Evolutionary conservation across 768 basidiomycete species (phyloP), one percentile per base, ranked within the genome.

Genomic region (Gloeostereum incarnatum): DNA sequence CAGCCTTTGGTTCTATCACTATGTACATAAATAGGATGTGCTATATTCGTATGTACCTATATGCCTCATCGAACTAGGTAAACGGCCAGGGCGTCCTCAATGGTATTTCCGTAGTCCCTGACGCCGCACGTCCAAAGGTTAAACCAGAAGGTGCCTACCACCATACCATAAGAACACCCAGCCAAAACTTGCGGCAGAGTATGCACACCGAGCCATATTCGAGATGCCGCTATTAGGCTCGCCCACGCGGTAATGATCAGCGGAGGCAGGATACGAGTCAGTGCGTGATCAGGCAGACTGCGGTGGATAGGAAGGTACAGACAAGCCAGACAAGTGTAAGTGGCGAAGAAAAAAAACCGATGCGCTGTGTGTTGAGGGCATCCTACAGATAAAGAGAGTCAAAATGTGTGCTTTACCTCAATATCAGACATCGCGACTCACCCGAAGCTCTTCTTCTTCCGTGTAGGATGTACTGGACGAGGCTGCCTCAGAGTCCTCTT

Each of bases 301-400:
- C 64, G 54, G 47, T 86, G 83, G 10, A 75, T 43, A 2, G 81
- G 81, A 10, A 84, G 67, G 49, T 68, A 66, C 4, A 60, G 16
- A 47, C 70, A 73, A 9, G 81, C 74, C 8, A 86, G 60, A 9
- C 68, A 45, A 18, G 76, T 68, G 50, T 75, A 88, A 2, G 68
- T 63, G 6, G 73, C 76, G 50, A 71, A 81, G 58, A 68, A 87
- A 2, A 68, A 65, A n/a, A 47, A 83, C 82, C 4, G 66, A 61
- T 7, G 82, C 77, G 8, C 85, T 79, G 54, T 89, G 86, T 4
- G 86, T 88, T 45, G 81, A 84, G 4, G 86, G 86, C 86, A 89
- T 88, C 9, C 86, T 87, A 51, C 34, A 41, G 26, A 25, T 25
- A n/a, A 4, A 11, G 31, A 23, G n/a, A 0, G 22, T 3, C 22